These are phyloP conservation scores for Salvia splendens DNA, from an alignment of 257 asterid genomes.

Conservation along the genomic window DNA sequence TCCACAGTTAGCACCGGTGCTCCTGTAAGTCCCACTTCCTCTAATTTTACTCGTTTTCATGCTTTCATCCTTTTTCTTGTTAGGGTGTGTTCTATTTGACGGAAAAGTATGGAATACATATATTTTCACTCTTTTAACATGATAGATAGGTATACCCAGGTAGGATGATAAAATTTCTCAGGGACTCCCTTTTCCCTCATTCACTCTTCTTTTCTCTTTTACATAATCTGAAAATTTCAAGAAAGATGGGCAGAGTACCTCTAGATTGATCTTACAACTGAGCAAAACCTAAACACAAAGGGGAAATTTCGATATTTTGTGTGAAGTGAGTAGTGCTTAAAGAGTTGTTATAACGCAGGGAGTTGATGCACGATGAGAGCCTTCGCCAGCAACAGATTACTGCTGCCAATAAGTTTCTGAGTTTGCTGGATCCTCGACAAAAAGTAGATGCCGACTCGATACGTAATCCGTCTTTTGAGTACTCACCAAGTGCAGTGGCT, in stretches of 20 bases:
- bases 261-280: background rate
- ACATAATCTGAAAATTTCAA: background rate
- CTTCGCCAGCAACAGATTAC: slow-evolving; percentile 62
- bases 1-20: slow-evolving; percentile 52
- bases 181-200: no score
- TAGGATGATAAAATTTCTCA: no score
- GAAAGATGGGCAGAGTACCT: background rate
- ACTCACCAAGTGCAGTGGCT: slow-evolving; percentile 72
- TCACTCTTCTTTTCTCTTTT: background rate
- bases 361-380: slow-evolving; percentile 48
- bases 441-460: slow-evolving; percentile 27
- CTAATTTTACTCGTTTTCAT: background rate
- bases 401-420: slow-evolving; percentile 59
- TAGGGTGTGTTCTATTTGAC: no score
- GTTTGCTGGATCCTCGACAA: slow-evolving; percentile 49
- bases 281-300: no score
- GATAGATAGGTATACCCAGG: no score
- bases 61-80: background rate
- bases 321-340: background rate
- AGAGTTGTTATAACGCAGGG: slow-evolving; percentile 45
- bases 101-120: background rate
- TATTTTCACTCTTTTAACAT: no score
- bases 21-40: slow-evolving; percentile 50
- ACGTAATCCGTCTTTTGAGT: slow-evolving; percentile 17
- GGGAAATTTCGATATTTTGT: background rate